A percentile compares a stretch with the other conserved stretches of the same genome.
Conservation (phyloP, 495 filamentous ascomycete genomes). For the Aspergillus avenaceus region DNA sequence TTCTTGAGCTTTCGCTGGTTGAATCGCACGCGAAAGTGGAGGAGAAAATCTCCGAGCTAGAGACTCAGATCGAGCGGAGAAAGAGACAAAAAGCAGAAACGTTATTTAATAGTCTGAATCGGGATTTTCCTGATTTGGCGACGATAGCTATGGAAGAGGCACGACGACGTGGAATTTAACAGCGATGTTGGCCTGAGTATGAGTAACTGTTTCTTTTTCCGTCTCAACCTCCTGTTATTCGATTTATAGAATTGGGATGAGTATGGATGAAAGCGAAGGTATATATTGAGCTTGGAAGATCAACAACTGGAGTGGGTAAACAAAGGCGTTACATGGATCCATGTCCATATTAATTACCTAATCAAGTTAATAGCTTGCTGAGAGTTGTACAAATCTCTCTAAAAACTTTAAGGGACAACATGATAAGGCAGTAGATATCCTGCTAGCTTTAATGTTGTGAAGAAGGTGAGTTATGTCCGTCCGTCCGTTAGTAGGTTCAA, state of each 20-base stretch:
- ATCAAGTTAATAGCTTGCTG: background rate
- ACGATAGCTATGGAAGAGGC: conserved; percentile 16
- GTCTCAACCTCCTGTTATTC: too few species aligned
- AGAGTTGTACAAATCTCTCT: background rate
- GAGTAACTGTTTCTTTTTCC: background rate
- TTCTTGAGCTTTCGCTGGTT: conserved; percentile 14
- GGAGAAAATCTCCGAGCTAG: conserved; percentile 10
- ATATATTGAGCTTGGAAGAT: too few species aligned
- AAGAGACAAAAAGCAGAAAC: conserved; percentile 15
- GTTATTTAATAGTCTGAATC: conserved; percentile 10
- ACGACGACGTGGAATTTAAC: conserved; percentile 16
- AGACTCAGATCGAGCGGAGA: conserved; percentile 12
- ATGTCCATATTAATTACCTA: background rate
- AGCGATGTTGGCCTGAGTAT: background rate
- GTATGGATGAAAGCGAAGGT: too few species aligned
- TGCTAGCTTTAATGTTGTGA: background rate
- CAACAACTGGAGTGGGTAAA: background rate
- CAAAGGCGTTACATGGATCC: background rate
- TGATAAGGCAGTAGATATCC: background rate
- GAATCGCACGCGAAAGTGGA: conserved; percentile 15
- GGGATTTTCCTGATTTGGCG: conserved; percentile 21
- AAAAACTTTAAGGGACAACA: background rate
- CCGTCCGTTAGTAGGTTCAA: too few species aligned
- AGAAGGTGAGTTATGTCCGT: too few species aligned
- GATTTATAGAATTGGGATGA: too few species aligned